Evolutionary conservation across 192 early-diverging fungal species (phyloP).

Genomic region (Backusella macrospora): DNA sequence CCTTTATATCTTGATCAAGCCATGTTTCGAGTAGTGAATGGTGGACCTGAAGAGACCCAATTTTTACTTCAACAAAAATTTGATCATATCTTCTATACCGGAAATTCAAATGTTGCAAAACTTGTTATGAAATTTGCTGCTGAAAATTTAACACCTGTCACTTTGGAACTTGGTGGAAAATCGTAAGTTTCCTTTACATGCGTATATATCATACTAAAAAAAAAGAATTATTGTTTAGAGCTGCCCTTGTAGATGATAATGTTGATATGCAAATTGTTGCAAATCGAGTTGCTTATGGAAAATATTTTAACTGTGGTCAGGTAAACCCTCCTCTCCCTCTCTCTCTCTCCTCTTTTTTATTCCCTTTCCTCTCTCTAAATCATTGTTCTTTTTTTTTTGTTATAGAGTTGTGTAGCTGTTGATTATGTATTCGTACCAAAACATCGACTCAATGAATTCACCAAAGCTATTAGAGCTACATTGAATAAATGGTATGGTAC

Average conservation of each 20-base stretch:
- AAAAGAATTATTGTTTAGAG: constrained; percentile 36
- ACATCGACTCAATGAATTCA: constrained; percentile 48
- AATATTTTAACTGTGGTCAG: constrained; percentile 88
- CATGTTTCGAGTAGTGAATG: constrained; percentile 75
- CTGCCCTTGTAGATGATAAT: constrained; percentile 67
- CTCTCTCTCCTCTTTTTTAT: too few relatives aligned
- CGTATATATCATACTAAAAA: not conserved
- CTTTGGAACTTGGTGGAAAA: constrained; percentile 95
- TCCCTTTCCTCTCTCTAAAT: too few relatives aligned
- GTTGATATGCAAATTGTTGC: constrained; percentile 67
- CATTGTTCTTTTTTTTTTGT: too few relatives aligned
- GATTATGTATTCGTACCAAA: constrained; percentile 73
- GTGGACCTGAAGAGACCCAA: constrained; percentile 75
- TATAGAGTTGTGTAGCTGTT: constrained; percentile 77
- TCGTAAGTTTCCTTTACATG: constrained; percentile 33
- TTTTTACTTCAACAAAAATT: constrained; percentile 73
- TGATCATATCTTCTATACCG: constrained; percentile 95
- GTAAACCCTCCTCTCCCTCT: constrained; percentile 23
- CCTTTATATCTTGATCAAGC: constrained; percentile 75
- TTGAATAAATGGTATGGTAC: constrained; percentile 48
- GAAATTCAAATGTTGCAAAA: constrained; percentile 76
- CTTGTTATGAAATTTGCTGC: constrained; percentile 83
- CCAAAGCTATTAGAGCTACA: constrained; percentile 44
- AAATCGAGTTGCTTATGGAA: constrained; percentile 78
- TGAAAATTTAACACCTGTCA: constrained; percentile 84